These are phyloP conservation scores for Mycosphaerella sp. DNA, from an alignment of 2,329 filamentous ascomycete species.

Conservation along the genomic window DNA sequence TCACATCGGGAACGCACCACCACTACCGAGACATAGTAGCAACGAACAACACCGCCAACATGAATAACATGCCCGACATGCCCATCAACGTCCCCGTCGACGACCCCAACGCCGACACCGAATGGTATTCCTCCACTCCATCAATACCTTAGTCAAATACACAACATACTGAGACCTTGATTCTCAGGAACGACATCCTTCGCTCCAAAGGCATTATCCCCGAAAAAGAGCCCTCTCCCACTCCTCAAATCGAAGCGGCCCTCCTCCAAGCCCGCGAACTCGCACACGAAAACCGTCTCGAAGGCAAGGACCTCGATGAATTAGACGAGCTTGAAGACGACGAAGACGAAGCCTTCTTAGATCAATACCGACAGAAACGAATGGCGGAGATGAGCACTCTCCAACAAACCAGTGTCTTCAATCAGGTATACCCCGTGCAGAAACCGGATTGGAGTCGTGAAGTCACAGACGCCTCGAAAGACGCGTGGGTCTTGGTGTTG, in stretches of 20 bases:
- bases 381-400: conserved; percentile 73
- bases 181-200: conserved; percentile 87
- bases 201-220: conserved; percentile 95
- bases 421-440: conserved; percentile 85
- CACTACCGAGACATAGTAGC: background rate
- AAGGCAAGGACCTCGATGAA: conserved; percentile 92
- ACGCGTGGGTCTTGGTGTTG: conserved; percentile 64
- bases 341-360: conserved; percentile 87
- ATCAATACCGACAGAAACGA: conserved; percentile 79
- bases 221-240: conserved; percentile 94
- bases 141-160: conserved; percentile 6
- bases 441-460: conserved; percentile 90
- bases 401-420: conserved; percentile 71
- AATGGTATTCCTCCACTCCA: conserved; percentile 60
- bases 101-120: conserved; percentile 93
- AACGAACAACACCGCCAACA: conserved; percentile 11
- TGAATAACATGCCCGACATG: conserved; percentile 39
- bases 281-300: conserved; percentile 85
- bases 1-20: background rate
- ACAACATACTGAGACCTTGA: conserved; percentile 17
- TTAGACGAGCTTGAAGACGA: conserved; percentile 89
- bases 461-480: conserved; percentile 81
- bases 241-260: conserved; percentile 92
- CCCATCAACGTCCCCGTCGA: conserved; percentile 76
- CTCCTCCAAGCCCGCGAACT: conserved; percentile 73